Evolutionary conservation across 805 yeast genomes (phyloP), one percentile per base, ranked within the genome.

Genomic region (Candida stauntonica): DNA sequence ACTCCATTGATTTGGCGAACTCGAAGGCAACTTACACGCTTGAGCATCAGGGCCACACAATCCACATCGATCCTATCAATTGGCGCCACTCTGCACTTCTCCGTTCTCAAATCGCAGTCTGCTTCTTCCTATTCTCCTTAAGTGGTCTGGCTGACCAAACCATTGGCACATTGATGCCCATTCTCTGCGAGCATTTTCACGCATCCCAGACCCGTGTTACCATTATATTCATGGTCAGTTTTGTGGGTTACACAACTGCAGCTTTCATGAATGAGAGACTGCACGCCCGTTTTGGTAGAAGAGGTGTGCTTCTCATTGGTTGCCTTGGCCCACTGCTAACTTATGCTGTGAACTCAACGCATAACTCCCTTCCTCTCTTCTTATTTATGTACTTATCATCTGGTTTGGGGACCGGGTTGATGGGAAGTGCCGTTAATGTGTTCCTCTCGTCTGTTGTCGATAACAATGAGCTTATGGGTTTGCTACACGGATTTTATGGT

Each of bases 401-500:
- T 31, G 88, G 88, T 0, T 48, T 77, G 27, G 81, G 82, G 0
- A 64, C 64, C 37, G 86, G 86, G 1, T 45, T 70, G 9, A 46
- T 75, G 26, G 85, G 79, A 51, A 74, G 81, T 26, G 60, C 73
- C 9, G 55, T 75, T 49, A 77, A 75, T 47, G 62, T 75, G 14
- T 79, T 75, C 70, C 42, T 58, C 19, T 54, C 61, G 8, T 54
- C 70, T 36, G 56, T 79, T 27, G 66, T 66, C 14, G 74, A 76
- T 41, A 69, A 75, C 32, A 77, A 82, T 31, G 73, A 70, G 40
- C 64, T 74, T 46, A 66, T 81, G 60, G 85, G 89, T 1, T 57
- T 67, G 23, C 65, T 74, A 40, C 93, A 84, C 61, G 89, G 86
- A 1, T 54, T 67, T 12, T 84, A 81, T 55, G 94, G 94, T 1